Evolutionary conservation across 352 stramenopile genomes (phyloP).

Genomic region (Globisporangium perplexum): DNA sequence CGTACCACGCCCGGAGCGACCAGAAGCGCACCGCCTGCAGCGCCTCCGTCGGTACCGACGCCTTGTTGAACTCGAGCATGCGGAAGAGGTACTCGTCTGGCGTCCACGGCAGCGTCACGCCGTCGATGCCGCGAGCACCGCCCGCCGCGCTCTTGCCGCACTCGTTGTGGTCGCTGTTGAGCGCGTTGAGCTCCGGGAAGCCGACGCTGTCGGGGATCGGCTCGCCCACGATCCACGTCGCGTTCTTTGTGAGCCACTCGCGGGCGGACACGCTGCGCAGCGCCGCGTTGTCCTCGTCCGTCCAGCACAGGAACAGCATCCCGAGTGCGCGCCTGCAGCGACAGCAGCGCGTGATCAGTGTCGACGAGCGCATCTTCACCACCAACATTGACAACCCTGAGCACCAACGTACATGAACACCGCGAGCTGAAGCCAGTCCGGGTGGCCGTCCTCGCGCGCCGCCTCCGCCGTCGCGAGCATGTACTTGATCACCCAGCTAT

Average conservation of each 20-base stretch:
- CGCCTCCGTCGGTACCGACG: conserved; percentile 54
- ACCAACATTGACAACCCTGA: too few species aligned
- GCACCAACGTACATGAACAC: conserved; percentile 69
- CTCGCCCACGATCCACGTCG: conserved; percentile 59
- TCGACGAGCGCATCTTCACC: too few species aligned
- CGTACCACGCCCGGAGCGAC: conserved; percentile 70
- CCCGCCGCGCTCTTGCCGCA: neutral
- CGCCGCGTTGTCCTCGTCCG: conserved; percentile 54
- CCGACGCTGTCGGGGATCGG: conserved; percentile 55
- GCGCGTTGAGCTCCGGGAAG: conserved; percentile 52
- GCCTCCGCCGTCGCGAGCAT: conserved; percentile 61
- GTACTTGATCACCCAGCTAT: conserved; percentile 66
- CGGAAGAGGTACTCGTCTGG: conserved; percentile 74
- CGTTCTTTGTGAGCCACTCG: conserved; percentile 62
- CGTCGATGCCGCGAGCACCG: conserved; percentile 26
- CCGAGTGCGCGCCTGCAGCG: conserved; percentile 43
- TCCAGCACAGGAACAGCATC: conserved; percentile 75
- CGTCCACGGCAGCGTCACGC: conserved; percentile 57
- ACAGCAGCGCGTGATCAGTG: too few species aligned
- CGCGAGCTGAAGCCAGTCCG: conserved; percentile 75
- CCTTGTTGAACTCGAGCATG: conserved; percentile 60
- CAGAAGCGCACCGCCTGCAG: conserved; percentile 61
- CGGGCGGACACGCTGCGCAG: conserved; percentile 64
- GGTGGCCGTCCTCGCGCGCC: conserved; percentile 59
- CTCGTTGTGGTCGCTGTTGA: conserved; percentile 51